Evolutionary conservation across 306 rosid genomes (phyloP), one percentile per base, ranked within the genome.

Genomic region (Fragaria ananassa): DNA sequence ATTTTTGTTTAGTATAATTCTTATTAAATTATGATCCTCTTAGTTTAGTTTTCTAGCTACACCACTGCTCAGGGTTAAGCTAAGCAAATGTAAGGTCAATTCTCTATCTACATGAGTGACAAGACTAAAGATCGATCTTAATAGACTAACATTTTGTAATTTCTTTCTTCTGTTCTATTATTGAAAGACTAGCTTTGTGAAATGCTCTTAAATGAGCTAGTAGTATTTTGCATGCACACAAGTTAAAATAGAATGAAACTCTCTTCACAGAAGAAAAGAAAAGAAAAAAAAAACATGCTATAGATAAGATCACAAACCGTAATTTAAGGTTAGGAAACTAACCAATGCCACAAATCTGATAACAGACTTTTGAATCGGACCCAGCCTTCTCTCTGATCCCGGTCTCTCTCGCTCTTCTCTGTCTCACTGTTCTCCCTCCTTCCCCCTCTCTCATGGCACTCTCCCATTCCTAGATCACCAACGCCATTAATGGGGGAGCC

Each of bases 401-500:
- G 2, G 18, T 13, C 44, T 10, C 54, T 42, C 67, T 57, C 53
- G 6, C 10, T 39, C 10, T 19, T 21, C 51, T 35, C 76, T 23
- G 15, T 37, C 31, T 72, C 45, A 41, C 45, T 41, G 45, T 41
- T 8, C 10, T 41, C 50, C 8, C 35, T n/a, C 6, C 8, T 25
- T 3, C 60, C 21, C 58, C 2, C 58, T 47, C 68, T 58, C 77
- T 74, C 69, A 74, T 74, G 77, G 69, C 57, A 58, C 25, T 74
- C 77, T 58, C 77, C 77, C 77, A 44, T 58, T 58, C 68, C 57
- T 42, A 57, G 77, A 58, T 58, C 56, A 74, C 41, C 57, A 74
- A 42, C 49, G 45, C 82, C 71, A 78, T 71, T 88, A 50, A 91
- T 91, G 97, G 97, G 82, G 76, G 94, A 88, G 81, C 78, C 85